Evolutionary conservation across 1,284 basidiomycete genomes (phyloP).

Genomic region (Rhodotorula sp.): DNA sequence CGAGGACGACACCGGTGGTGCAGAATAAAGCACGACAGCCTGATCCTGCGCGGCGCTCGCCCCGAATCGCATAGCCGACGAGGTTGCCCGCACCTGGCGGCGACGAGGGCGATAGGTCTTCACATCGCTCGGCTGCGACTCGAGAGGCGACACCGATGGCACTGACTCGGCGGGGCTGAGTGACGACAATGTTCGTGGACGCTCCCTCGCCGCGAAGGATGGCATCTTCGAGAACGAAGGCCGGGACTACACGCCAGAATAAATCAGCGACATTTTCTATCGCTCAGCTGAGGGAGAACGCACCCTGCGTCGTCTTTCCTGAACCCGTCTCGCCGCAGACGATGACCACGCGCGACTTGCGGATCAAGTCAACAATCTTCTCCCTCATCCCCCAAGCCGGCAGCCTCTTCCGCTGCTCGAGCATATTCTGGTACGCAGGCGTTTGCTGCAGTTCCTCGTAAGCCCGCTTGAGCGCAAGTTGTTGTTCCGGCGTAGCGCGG

Average conservation of each 20-base stretch:
- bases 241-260: slow-evolving; percentile 27
- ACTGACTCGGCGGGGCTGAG: slow-evolving; percentile 85
- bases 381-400: slow-evolving; percentile 70
- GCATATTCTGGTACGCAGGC: slow-evolving; percentile 61
- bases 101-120: slow-evolving; percentile 73
- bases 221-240: slow-evolving; percentile 61
- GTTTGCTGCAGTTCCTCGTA: slow-evolving; percentile 51
- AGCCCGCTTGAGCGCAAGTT: slow-evolving; percentile 57
- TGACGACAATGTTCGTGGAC: slow-evolving; percentile 75
- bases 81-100: slow-evolving; percentile 58
- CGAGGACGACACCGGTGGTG: slow-evolving; percentile 86
- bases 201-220: slow-evolving; percentile 66
- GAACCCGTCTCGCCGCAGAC: slow-evolving; percentile 83
- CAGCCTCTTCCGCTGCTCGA: slow-evolving; percentile 62
- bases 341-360: slow-evolving; percentile 67
- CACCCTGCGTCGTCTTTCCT: slow-evolving; percentile 84
- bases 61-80: slow-evolving; percentile 89
- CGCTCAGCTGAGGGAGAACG: neutral
- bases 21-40: slow-evolving; percentile 81
- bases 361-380: slow-evolving; percentile 64
- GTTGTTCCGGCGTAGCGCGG: slow-evolving; percentile 53
- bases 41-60: slow-evolving; percentile 70
- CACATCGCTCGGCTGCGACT: slow-evolving; percentile 78
- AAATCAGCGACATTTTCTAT: neutral
- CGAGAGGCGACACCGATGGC: slow-evolving; percentile 86